Base-by-base conservation (phyloP, 2,329 filamentous ascomycete genomes). In the Fusarium camptoceras region DNA sequence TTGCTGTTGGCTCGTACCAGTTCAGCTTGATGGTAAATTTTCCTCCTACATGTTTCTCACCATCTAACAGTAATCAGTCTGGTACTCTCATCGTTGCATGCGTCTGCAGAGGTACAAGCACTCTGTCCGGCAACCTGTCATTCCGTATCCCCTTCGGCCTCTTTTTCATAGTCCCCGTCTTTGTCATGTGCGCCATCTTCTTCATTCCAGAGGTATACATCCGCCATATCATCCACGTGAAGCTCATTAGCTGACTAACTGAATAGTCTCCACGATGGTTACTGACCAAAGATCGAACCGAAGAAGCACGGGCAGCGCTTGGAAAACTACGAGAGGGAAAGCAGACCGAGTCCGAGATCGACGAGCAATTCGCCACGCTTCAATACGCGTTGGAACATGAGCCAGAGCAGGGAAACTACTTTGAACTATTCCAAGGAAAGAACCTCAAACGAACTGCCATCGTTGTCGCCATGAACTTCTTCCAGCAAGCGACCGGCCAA, bases 1-100 rank as follows among this genome's bases (percentile, higher is more conserved):
- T 80, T 20, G 74, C 76, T 22, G 79, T 81, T 5, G 77, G 76
- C 10, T 75, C 78, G 1, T 81, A 81, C 59, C 78, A 81, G 44
- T 59, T 79, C 8, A 75, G 75, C 25, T 63, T 51, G 18, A 34
- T 51, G 9, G 49, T 51, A 41, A 39, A 8, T 8, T 18, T 4
- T 25, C 42, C 10, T 6, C 18, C 5, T 24, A 6, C 3, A 25
- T 27, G 2, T 7, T 0, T 27, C 8, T 25, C 24, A 18, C 20
- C 25, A n/a, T 44, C 42, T 44, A 44, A 44, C 24, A 27, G 1
- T 16, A 22, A 44, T 6, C n/a, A 44, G 42, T 44, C 42, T 11
- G 42, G 42, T 1, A 44, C 42, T 25, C 42, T 44, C 14, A 44
- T 44, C 1, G 42, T 44, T 22, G 42, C 42, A 3, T 68, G 59